Conservation (phyloP, 352 stramenopile species). For the Pythium angustatum region DNA sequence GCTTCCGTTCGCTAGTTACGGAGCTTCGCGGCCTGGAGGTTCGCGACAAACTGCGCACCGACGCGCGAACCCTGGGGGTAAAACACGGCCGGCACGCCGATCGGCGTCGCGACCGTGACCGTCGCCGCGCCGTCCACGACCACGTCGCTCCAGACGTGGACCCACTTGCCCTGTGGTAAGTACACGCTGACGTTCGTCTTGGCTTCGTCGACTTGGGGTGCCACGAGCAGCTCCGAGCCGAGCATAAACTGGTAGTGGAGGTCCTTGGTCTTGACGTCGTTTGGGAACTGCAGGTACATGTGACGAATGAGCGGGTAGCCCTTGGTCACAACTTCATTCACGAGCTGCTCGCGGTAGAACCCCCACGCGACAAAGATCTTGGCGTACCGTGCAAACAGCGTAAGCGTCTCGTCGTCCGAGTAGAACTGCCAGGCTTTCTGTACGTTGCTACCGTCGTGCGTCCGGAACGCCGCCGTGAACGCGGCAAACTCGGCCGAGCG, state of each 20-base stretch:
- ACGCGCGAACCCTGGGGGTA: conserved; percentile 17
- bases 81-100: conserved; percentile 16
- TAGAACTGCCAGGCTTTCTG: conserved; percentile 16
- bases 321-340: neutral
- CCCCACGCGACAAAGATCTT: conserved; percentile 20
- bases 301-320: conserved; percentile 5
- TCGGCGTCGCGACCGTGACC: conserved; percentile 10
- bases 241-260: conserved; percentile 7
- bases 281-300: conserved; percentile 7
- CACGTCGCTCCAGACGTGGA: conserved; percentile 23
- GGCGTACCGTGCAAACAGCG: conserved; percentile 14
- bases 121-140: conserved; percentile 2
- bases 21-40: conserved; percentile 19
- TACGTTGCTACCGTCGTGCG: conserved; percentile 23
- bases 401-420: conserved; percentile 18
- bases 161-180: conserved; percentile 14
- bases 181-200: conserved; percentile 8
- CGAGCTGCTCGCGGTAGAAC: conserved; percentile 15
- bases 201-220: conserved; percentile 12
- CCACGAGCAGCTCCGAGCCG: conserved; percentile 13
- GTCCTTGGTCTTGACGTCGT: neutral
- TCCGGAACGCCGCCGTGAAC: conserved; percentile 23
- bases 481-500: conserved; percentile 20
- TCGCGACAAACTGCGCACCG: conserved; percentile 10
- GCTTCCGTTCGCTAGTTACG: neutral